phyloP scores from a whole-genome alignment of 495 filamentous ascomycete genomes.

The Bombardia bombarda region DNA sequence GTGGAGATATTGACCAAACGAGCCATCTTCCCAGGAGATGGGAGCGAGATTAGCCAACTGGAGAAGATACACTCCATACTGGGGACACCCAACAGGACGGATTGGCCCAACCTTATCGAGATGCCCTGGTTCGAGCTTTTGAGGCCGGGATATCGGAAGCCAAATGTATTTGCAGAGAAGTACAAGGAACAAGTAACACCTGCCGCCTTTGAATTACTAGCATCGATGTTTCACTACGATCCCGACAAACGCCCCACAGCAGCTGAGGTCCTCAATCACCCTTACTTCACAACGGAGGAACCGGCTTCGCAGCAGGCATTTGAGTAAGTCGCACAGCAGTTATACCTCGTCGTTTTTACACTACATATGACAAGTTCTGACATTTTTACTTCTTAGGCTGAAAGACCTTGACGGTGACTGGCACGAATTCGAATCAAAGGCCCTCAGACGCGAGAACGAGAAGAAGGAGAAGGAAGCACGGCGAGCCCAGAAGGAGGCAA shows the following conservation, averaged over 20 bases:
- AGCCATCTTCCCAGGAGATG: slow-evolving; percentile 93
- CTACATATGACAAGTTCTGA: background rate
- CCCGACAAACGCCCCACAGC: slow-evolving; percentile 78
- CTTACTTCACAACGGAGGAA: slow-evolving; percentile 81
- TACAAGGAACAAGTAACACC: slow-evolving; percentile 67
- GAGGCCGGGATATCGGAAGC: slow-evolving; percentile 61
- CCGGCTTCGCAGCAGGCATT: slow-evolving; percentile 68
- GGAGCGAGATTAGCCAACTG: slow-evolving; percentile 87
- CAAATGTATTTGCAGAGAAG: slow-evolving; percentile 74
- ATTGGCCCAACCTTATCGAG: slow-evolving; percentile 83
- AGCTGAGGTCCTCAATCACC: slow-evolving; percentile 76
- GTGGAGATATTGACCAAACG: slow-evolving; percentile 94
- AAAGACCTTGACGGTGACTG: slow-evolving; percentile 85
- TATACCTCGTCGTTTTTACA: background rate
- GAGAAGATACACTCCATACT: slow-evolving; percentile 93
- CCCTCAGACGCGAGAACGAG: slow-evolving; percentile 83
- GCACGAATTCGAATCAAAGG: slow-evolving; percentile 99
- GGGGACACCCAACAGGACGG: slow-evolving; percentile 72
- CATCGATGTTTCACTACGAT: slow-evolving; percentile 78
- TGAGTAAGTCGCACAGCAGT: slow-evolving; percentile 55
- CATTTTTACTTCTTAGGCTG: slow-evolving; percentile 43
- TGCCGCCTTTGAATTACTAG: slow-evolving; percentile 74
- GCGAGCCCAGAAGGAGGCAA: slow-evolving; percentile 39
- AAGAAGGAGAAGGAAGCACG: slow-evolving; percentile 66
- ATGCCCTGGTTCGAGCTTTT: slow-evolving; percentile 97